A percentile compares a stretch with the other conserved stretches of the same genome.
Evolutionary conservation across 352 stramenopile species (phyloP).

Genomic region (Phytophthora hybrid): DNA sequence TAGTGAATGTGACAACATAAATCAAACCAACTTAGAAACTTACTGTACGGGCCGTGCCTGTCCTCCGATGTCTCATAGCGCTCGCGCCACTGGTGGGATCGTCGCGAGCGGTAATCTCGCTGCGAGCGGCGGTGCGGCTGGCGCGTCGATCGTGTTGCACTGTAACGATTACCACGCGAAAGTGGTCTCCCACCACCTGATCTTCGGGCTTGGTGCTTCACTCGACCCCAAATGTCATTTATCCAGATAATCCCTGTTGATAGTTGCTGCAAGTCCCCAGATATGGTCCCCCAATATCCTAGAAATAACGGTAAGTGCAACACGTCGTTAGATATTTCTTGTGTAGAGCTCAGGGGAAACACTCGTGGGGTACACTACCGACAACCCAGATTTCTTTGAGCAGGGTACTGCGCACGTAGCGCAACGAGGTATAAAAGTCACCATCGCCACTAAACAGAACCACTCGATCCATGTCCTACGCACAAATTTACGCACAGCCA

Average conservation of each 20-base stretch:
- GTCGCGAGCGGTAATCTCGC: not conserved
- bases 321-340: too few species aligned
- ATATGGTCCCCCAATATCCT: conserved; percentile 65
- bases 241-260: conserved; percentile 69
- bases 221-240: conserved; percentile 54
- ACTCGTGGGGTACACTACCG: conserved; percentile 33
- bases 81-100: not conserved
- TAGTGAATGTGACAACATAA: not conserved
- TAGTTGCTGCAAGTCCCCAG: conserved; percentile 70
- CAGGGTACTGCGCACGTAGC: conserved; percentile 62
- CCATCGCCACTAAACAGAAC: conserved; percentile 53
- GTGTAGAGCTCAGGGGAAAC: too few species aligned
- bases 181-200: not conserved
- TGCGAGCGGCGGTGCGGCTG: not conserved
- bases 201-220: conserved; percentile 23
- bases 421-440: conserved; percentile 78
- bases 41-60: not conserved
- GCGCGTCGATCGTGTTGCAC: not conserved
- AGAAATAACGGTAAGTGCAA: too few species aligned
- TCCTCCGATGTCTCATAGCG: not conserved
- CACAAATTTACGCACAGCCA: not conserved
- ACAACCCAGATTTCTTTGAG: conserved; percentile 80
- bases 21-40: not conserved
- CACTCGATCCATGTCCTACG: conserved; percentile 4
- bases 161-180: too few species aligned